Evolutionary conservation across 805 yeast species (phyloP).

Genomic region (Candida easanensis): DNA sequence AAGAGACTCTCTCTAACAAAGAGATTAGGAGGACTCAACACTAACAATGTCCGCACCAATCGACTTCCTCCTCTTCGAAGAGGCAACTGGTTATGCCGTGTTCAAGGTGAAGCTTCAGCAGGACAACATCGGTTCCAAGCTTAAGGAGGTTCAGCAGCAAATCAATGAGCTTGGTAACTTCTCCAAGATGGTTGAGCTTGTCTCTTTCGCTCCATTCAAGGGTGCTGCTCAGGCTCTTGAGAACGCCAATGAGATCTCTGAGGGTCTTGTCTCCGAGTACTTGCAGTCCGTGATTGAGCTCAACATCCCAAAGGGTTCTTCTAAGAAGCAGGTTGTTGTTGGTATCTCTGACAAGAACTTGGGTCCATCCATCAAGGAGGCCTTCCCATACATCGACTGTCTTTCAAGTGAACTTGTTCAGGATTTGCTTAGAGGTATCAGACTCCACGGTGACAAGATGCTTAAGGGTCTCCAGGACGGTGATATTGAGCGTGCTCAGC

Average conservation of each 20-base stretch:
- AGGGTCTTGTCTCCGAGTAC: constrained; percentile 92
- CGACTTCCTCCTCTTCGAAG: constrained; percentile 93
- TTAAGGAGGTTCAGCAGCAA: constrained; percentile 92
- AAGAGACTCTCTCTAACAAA: too few relatives aligned
- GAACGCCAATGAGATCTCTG: constrained; percentile 96
- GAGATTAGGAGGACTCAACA: neutral
- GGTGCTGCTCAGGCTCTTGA: constrained; percentile 99
- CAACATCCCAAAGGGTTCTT: constrained; percentile 74
- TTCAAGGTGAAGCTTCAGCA: constrained; percentile 93
- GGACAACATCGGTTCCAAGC: constrained; percentile 88
- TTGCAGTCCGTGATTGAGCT: constrained; percentile 85
- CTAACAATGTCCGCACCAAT: constrained; percentile 49
- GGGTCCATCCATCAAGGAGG: constrained; percentile 95
- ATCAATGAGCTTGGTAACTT: constrained; percentile 81
- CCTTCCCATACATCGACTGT: constrained; percentile 85
- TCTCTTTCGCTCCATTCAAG: constrained; percentile 96
- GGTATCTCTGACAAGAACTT: constrained; percentile 94
- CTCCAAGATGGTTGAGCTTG: constrained; percentile 89
- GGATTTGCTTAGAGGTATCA: constrained; percentile 92
- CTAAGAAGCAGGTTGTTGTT: constrained; percentile 63
- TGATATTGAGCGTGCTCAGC: constrained; percentile 96
- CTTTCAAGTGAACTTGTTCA: constrained; percentile 88
- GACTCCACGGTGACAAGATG: constrained; percentile 85
- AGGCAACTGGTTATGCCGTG: constrained; percentile 97
- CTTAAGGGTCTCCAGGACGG: constrained; percentile 91